phyloP scores from a whole-genome alignment of 2,329 filamentous ascomycete genomes.

The Microcyclospora pomicola region DNA sequence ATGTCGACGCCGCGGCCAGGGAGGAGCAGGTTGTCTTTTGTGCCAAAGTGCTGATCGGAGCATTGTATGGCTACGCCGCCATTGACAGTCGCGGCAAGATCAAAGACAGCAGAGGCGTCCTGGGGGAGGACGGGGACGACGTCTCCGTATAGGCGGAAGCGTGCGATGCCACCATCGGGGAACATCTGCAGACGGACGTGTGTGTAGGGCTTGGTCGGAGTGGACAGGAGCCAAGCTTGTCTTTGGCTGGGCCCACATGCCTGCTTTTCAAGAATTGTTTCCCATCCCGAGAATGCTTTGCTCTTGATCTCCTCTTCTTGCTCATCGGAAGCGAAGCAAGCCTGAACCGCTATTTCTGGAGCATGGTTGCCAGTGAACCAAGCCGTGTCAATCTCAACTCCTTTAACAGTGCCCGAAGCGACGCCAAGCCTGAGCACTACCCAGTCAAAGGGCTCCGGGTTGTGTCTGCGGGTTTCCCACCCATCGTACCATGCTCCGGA shows the following conservation, averaged over 20 bases:
- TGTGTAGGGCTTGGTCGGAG: slow-evolving; percentile 53
- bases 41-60: slow-evolving; percentile 75
- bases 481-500: slow-evolving; percentile 52
- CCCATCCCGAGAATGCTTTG: slow-evolving; percentile 41
- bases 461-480: slow-evolving; percentile 51
- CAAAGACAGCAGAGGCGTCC: slow-evolving; percentile 51
- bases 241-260: slow-evolving; percentile 62
- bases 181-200: slow-evolving; percentile 76
- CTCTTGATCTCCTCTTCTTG: slow-evolving; percentile 47
- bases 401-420: slow-evolving; percentile 55
- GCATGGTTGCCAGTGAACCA: slow-evolving; percentile 76
- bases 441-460: slow-evolving; percentile 44
- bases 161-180: slow-evolving; percentile 69
- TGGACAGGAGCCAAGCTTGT: slow-evolving; percentile 56
- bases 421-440: slow-evolving; percentile 46
- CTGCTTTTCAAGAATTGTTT: slow-evolving; percentile 54
- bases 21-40: slow-evolving; percentile 65
- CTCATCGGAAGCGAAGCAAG: slow-evolving; percentile 52
- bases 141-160: slow-evolving; percentile 64
- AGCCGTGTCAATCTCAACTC: slow-evolving; percentile 67
- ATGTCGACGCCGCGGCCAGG: slow-evolving; percentile 70
- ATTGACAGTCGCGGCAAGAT: slow-evolving; percentile 65
- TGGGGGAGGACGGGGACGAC: slow-evolving; percentile 64
- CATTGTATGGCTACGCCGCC: slow-evolving; percentile 62
- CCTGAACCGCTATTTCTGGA: slow-evolving; percentile 64